phyloP scores from a whole-genome alignment of 306 rosid species.

The Gleditsia sinensis region DNA sequence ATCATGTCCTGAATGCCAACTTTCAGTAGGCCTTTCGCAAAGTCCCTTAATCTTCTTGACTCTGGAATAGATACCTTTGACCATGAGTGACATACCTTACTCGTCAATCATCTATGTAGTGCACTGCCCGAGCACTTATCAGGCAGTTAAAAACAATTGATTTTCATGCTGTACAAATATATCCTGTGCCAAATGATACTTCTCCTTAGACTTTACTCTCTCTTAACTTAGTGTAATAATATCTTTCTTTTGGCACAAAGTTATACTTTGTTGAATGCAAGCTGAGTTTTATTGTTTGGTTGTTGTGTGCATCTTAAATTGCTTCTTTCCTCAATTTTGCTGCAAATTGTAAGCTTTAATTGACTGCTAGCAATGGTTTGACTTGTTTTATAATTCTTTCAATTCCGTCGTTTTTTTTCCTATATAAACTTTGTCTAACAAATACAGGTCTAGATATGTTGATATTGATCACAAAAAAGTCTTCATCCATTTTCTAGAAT shows the following conservation, averaged over 20 bases:
- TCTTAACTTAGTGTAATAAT: background rate
- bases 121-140: background rate
- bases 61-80: too few species aligned
- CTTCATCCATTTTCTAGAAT: background rate
- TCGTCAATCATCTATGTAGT: conserved; percentile 8
- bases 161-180: background rate
- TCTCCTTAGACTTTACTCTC: background rate
- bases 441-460: background rate
- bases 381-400: conserved; percentile 15
- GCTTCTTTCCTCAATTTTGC: background rate
- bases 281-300: background rate
- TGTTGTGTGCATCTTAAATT: background rate
- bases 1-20: background rate
- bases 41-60: background rate
- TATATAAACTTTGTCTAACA: background rate
- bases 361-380: conserved; percentile 1
- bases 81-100: background rate
- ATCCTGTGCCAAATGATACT: conserved; percentile 1
- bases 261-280: conserved; percentile 15
- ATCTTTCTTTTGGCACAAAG: conserved; percentile 2
- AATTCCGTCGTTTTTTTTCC: background rate
- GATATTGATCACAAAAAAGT: background rate
- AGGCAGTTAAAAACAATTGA: background rate
- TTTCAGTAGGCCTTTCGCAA: background rate
- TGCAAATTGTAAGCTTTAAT: background rate